phyloP scores from a whole-genome alignment of 129 eudicot species.

The Helianthus tuberosus region DNA sequence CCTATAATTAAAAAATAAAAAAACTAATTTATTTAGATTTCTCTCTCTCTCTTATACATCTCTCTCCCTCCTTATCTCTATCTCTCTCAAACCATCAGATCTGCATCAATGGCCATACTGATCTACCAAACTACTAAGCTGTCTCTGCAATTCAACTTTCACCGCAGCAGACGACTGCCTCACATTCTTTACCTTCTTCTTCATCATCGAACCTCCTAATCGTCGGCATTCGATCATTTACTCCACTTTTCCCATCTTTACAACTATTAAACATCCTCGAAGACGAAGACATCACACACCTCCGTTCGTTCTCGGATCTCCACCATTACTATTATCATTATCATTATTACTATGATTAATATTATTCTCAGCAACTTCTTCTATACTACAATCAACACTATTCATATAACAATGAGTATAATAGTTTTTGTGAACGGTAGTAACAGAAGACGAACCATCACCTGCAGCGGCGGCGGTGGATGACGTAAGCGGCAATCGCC shows the following conservation, averaged over 20 bases:
- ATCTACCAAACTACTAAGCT: conserved; percentile 53
- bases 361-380: conserved; percentile 24
- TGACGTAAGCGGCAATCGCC: conserved; percentile 77
- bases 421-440: conserved; percentile 29
- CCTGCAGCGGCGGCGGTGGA: conserved; percentile 39
- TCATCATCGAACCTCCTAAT: conserved; percentile 45
- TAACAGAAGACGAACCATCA: conserved; percentile 38
- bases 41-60: too few relatives aligned
- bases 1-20: too few relatives aligned
- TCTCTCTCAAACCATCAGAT: too few relatives aligned
- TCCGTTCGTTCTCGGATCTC: conserved; percentile 68
- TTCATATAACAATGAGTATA: conserved; percentile 40
- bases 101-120: too few relatives aligned
- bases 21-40: too few relatives aligned
- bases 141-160: conserved; percentile 46
- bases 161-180: conserved; percentile 43
- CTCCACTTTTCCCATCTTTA: conserved; percentile 33
- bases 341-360: not conserved
- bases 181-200: conserved; percentile 58
- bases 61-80: too few relatives aligned
- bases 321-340: conserved; percentile 11
- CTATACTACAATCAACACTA: conserved; percentile 10
- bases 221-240: conserved; percentile 30
- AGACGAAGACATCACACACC: conserved; percentile 40
- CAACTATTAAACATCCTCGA: conserved; percentile 44